phyloP scores from a whole-genome alignment of 306 rosid genomes.

The Prunus padus region DNA sequence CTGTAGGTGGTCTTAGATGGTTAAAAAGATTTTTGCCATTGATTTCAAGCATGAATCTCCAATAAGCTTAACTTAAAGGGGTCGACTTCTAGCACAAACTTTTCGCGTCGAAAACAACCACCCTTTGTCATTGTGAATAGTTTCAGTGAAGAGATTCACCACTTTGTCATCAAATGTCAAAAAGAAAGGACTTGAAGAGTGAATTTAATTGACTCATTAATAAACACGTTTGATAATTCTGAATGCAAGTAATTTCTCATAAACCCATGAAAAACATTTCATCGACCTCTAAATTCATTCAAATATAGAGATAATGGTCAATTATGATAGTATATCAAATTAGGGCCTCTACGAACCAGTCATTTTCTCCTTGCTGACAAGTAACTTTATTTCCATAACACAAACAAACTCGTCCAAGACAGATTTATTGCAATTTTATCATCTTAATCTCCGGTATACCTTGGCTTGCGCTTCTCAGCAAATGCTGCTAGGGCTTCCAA shows the following conservation, averaged over 20 bases:
- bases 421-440: slow-evolving; percentile 9
- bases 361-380: neutral
- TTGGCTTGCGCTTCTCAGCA: slow-evolving; percentile 90
- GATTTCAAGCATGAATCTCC: neutral
- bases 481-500: slow-evolving; percentile 87
- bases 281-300: neutral
- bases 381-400: neutral
- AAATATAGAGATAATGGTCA: neutral
- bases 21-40: neutral
- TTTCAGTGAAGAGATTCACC: neutral
- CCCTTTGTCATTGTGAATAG: neutral
- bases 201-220: neutral
- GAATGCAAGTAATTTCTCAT: neutral
- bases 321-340: neutral
- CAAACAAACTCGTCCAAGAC: neutral
- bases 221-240: neutral
- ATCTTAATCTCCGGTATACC: slow-evolving; percentile 56
- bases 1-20: no score
- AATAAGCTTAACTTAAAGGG: neutral
- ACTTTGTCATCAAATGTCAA: neutral
- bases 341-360: neutral
- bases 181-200: neutral
- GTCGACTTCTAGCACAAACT: neutral
- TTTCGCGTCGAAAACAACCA: neutral
- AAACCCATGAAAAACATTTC: neutral